A percentile compares a stretch with the other conserved stretches of the same genome.
phyloP scores from a whole-genome alignment of 495 filamentous ascomycete genomes.

The Parathielavia appendiculata region DNA sequence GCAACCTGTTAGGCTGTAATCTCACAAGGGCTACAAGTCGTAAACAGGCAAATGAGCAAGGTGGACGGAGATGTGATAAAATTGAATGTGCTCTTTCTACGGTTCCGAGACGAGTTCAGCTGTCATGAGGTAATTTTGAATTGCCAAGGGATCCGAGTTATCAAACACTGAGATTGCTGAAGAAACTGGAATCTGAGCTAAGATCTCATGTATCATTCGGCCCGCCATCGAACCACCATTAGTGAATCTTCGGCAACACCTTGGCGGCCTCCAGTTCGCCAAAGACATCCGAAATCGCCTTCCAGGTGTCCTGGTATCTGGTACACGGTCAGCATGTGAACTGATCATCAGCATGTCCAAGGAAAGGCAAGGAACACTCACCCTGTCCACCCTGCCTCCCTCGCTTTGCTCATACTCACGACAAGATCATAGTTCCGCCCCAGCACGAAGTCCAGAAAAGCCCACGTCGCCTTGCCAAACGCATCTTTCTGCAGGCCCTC shows the following conservation, averaged over 20 bases:
- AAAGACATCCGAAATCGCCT: constrained; percentile 44
- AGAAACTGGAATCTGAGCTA: neutral
- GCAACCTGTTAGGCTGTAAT: too few relatives aligned
- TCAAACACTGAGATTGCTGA: neutral
- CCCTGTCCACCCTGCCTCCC: constrained; percentile 46
- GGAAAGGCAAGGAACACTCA: neutral
- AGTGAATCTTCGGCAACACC: constrained; percentile 29
- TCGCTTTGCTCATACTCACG: constrained; percentile 54
- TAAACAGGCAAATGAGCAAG: too few relatives aligned
- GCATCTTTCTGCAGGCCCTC: constrained; percentile 45
- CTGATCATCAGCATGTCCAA: neutral
- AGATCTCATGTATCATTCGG: neutral
- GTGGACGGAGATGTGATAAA: too few relatives aligned
- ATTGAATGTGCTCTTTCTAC: neutral
- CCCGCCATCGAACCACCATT: neutral
- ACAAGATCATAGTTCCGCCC: constrained; percentile 49
- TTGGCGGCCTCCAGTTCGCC: constrained; percentile 40
- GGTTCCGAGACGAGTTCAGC: neutral
- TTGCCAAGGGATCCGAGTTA: neutral
- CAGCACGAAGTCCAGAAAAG: constrained; percentile 47
- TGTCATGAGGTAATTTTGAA: neutral
- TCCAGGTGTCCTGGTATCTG: constrained; percentile 49
- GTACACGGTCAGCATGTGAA: neutral
- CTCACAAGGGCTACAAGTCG: too few relatives aligned
- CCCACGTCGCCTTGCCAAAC: constrained; percentile 55